Base-by-base conservation (phyloP, 371 early-diverging fungal genomes). In the Lichtheimia hyalospora region DNA sequence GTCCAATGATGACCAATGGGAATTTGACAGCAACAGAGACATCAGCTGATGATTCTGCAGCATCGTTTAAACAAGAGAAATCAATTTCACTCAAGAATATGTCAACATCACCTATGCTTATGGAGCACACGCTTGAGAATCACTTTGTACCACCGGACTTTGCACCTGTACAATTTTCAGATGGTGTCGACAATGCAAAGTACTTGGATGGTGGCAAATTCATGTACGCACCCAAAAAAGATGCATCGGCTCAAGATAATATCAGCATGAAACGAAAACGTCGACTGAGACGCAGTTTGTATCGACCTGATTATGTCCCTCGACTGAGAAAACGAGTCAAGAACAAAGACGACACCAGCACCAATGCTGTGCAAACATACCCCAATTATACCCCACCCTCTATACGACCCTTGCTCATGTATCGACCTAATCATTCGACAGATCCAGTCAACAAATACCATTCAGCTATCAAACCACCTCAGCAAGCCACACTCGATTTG, bases 191-290 rank as follows among this genome's bases (percentile, higher is more conserved):
- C 24, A 76, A 81, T 59, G 60, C 78, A 1, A 81, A 81, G 46
- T 81, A 81, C 42, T 62, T 52, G 13, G 63, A 71, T 16, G 81
- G 81, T 15, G 81, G 81, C 1, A 81, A 81, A 60, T 81, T 81
- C 41, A 74, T 66, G 24, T 77, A 75, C 27, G 52, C 62, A 4
- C 59, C 67, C 49, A 42, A 56, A 14, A 46, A 57, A 34, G 40
- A 58, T 24, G 12, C 23, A 10, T 16, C 48, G 0, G 42, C 24
- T 16, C 34, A 20, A n/a, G 48, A 48, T 15, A 20, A 50, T 10
- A 1, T 8, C 15, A 42, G 1, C 14, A 12, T 15, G 40, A 57
- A 58, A 27, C 54, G 28, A 52, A 21, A 50, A 21, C 23, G 39
- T 24, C 43, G 52, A 16, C 49, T 20, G 13, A 66, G 65, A 46